phyloP scores from a whole-genome alignment of 768 basidiomycete genomes.

The Amanita rimosa region DNA sequence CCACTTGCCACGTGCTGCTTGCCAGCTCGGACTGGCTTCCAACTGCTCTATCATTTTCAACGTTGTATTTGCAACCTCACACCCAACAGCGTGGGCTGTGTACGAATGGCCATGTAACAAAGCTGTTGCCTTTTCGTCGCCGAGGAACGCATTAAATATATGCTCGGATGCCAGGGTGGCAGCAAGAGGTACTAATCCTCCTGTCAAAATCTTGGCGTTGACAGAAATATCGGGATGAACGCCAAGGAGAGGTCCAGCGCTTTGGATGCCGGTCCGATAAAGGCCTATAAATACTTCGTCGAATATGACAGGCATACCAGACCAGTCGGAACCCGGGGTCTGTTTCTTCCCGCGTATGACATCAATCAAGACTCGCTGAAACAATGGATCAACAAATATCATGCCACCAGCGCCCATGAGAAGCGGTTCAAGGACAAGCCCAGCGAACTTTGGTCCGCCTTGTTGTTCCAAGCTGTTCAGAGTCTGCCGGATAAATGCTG shows the following conservation, averaged over 20 bases:
- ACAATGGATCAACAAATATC: slow-evolving; percentile 95
- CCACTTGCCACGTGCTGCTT: slow-evolving; percentile 52
- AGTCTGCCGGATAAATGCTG: slow-evolving; percentile 39
- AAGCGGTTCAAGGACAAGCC: slow-evolving; percentile 83
- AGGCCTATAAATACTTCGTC: slow-evolving; percentile 95
- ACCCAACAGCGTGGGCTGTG: slow-evolving; percentile 89
- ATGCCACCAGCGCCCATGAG: slow-evolving; percentile 95
- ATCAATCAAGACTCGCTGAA: slow-evolving; percentile 83
- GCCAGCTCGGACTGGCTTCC: slow-evolving; percentile 45
- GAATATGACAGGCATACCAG: slow-evolving; percentile 81
- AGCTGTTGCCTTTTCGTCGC: slow-evolving; percentile 70
- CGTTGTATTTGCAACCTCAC: slow-evolving; percentile 80
- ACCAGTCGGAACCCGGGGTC: slow-evolving; percentile 27
- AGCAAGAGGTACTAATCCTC: slow-evolving; percentile 81
- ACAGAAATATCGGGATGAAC: slow-evolving; percentile 80
- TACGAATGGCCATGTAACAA: slow-evolving; percentile 93
- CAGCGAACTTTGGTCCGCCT: slow-evolving; percentile 42
- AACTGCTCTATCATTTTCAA: slow-evolving; percentile 51
- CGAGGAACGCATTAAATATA: slow-evolving; percentile 73
- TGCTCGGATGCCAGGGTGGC: slow-evolving; percentile 73
- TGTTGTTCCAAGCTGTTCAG: slow-evolving; percentile 33
- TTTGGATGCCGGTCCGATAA: slow-evolving; percentile 73
- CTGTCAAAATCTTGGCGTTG: slow-evolving; percentile 89
- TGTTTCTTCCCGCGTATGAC: slow-evolving; percentile 41
- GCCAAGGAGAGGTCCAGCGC: slow-evolving; percentile 54